Evolutionary conservation across 106 monocot species (phyloP).

Genomic region (Cymbidium sinense): DNA sequence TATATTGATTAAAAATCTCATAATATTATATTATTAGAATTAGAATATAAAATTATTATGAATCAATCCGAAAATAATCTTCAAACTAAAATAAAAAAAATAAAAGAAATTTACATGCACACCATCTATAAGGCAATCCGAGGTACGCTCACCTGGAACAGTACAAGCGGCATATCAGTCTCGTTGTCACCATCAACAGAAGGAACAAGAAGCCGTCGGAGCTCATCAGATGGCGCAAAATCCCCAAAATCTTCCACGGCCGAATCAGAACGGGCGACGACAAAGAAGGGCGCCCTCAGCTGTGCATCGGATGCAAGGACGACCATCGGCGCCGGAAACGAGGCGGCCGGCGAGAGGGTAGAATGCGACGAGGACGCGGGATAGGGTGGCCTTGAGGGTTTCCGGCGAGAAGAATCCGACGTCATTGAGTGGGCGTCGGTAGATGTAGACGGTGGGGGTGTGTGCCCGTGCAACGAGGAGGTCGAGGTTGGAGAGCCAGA

Average conservation of each 20-base stretch:
- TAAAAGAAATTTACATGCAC: too few species aligned
- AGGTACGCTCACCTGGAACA: conserved; percentile 30
- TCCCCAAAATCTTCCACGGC: conserved; percentile 36
- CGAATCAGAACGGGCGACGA: conserved; percentile 26
- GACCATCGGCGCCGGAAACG: conserved; percentile 11
- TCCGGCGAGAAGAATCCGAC: conserved; percentile 11
- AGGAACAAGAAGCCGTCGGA: conserved; percentile 24
- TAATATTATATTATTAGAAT: too few species aligned
- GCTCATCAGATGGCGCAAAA: conserved; percentile 34
- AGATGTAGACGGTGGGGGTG: conserved; percentile 29
- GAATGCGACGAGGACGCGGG: conserved; percentile 32
- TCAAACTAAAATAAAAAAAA: too few species aligned
- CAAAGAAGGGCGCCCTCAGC: conserved; percentile 51
- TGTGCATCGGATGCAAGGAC: conserved; percentile 44
- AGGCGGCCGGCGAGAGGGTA: conserved; percentile 50
- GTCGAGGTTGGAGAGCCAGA: conserved; percentile 32
- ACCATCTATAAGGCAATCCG: too few species aligned
- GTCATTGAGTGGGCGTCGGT: neutral
- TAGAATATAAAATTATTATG: too few species aligned
- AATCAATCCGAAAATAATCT: too few species aligned
- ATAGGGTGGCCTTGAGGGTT: conserved; percentile 16
- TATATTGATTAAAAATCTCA: too few species aligned
- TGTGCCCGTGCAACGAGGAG: neutral
- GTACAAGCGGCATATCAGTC: conserved; percentile 8
- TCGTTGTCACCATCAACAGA: neutral